Evolutionary conservation across 495 filamentous ascomycete genomes (phyloP).

Genomic region (Letharia lupina): DNA sequence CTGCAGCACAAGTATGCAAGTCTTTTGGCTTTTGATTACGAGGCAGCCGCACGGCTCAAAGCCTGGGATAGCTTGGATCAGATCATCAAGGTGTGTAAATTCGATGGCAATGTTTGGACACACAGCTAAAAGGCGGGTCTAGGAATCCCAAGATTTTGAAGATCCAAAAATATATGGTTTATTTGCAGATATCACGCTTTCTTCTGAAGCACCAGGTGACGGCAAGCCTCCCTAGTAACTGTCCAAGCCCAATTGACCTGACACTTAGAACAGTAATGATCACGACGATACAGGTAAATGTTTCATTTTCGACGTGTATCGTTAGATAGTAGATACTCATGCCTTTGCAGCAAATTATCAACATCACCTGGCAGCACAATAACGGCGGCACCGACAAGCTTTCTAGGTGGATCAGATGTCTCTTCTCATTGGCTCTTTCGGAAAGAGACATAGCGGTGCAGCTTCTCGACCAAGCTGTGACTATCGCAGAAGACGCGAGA

Average conservation of each 20-base stretch:
- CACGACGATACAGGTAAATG: conserved; percentile 31
- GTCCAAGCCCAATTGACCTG: conserved; percentile 4
- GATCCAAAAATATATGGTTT: conserved; percentile 25
- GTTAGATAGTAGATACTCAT: not conserved
- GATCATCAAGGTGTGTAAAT: conserved; percentile 47
- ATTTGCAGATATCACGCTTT: conserved; percentile 51
- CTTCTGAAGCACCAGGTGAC: conserved; percentile 44
- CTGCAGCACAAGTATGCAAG: conserved; percentile 52
- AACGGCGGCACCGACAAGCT: conserved; percentile 46
- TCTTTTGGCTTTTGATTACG: conserved; percentile 65
- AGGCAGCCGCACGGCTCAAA: conserved; percentile 58
- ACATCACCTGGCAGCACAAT: conserved; percentile 50
- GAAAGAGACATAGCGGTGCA: conserved; percentile 37
- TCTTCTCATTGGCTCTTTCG: conserved; percentile 56
- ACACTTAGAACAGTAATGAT: conserved; percentile 30
- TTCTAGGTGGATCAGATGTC: conserved; percentile 62
- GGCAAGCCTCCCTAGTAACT: conserved; percentile 11
- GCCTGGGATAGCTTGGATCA: conserved; percentile 57
- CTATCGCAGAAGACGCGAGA: conserved; percentile 37
- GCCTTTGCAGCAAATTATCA: conserved; percentile 44
- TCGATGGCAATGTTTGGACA: not conserved
- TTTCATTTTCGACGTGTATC: not conserved
- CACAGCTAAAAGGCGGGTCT: not conserved
- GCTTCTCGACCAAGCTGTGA: conserved; percentile 49
- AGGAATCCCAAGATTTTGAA: conserved; percentile 23